Percentiles rank a stretch among this genome's conserved stretches.
Conservation (phyloP, 2,329 filamentous ascomycete species). For the Ascochyta fabae region DNA sequence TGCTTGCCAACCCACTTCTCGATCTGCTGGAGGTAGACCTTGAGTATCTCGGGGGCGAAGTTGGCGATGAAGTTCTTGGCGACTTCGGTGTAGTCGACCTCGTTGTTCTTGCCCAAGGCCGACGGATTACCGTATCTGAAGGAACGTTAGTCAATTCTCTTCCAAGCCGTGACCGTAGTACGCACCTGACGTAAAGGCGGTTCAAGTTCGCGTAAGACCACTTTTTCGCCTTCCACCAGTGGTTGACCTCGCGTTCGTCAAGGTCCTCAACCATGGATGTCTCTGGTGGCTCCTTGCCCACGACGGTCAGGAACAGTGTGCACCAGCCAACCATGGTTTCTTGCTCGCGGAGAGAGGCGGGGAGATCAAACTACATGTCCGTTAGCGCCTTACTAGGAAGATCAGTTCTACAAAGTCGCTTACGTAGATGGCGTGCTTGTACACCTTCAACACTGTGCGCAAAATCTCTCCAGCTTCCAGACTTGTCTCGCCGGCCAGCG, state of each 20-base stretch:
- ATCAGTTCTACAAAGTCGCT: conserved; percentile 41
- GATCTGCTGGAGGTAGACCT: conserved; percentile 91
- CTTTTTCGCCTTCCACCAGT: conserved; percentile 99
- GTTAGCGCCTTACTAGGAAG: conserved; percentile 25
- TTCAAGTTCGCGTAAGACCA: conserved; percentile 99
- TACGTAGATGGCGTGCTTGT: conserved; percentile 98
- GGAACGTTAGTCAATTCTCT: conserved; percentile 22
- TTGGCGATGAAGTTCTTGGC: conserved; percentile 89
- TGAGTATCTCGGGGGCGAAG: conserved; percentile 94
- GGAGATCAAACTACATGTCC: conserved; percentile 77
- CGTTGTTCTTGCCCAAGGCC: conserved; percentile 74
- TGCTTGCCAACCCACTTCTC: conserved; percentile 98
- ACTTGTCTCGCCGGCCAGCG: conserved; percentile 87
- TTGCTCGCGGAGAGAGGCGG: conserved; percentile 76
- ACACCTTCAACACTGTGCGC: conserved; percentile 91
- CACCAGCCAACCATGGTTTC: conserved; percentile 93
- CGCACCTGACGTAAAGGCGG: conserved; percentile 86
- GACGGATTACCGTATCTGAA: conserved; percentile 88
- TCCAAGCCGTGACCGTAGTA: conserved; percentile 4
- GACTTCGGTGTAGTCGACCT: conserved; percentile 78
- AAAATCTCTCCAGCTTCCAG: conserved; percentile 97
- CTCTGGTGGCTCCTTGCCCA: conserved; percentile 82
- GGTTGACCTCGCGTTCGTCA: conserved; percentile 87
- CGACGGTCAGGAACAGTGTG: conserved; percentile 88
- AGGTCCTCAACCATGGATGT: conserved; percentile 79